Conservation (phyloP, 2,329 filamentous ascomycete genomes). For the Verticillium albo-atrum region DNA sequence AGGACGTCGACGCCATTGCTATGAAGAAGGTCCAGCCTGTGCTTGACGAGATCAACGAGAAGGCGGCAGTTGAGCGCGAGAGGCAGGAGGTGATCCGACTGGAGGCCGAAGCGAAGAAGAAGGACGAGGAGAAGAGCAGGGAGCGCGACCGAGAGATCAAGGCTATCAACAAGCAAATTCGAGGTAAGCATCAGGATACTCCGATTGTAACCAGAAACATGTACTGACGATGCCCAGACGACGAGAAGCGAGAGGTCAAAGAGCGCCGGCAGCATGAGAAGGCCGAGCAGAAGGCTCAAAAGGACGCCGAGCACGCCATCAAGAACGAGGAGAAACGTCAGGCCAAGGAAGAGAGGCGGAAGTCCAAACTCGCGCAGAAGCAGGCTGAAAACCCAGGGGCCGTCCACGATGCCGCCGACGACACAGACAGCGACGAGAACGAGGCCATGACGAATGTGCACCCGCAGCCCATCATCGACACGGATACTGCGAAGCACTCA, state of each 20-base stretch:
- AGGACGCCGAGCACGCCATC: conserved; percentile 46
- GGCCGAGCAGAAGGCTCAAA: conserved; percentile 36
- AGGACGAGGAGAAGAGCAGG: conserved; percentile 53
- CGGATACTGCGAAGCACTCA: conserved; percentile 8
- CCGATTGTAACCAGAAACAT: neutral
- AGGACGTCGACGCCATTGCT: conserved; percentile 76
- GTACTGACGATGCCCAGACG: conserved; percentile 24
- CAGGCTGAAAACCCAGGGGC: conserved; percentile 3
- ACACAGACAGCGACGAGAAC: conserved; percentile 3
- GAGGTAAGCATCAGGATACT: conserved; percentile 42
- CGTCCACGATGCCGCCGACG: conserved; percentile 1
- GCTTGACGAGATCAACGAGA: conserved; percentile 77
- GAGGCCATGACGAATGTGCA: neutral
- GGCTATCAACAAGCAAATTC: conserved; percentile 49
- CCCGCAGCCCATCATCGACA: conserved; percentile 13
- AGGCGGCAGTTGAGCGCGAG: conserved; percentile 67
- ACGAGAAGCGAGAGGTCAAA: conserved; percentile 44
- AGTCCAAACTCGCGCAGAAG: conserved; percentile 22
- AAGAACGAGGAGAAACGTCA: conserved; percentile 49
- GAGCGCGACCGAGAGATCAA: conserved; percentile 45
- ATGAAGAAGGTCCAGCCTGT: conserved; percentile 74
- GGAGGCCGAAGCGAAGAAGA: conserved; percentile 61
- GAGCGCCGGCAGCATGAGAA: conserved; percentile 47
- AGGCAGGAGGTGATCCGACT: conserved; percentile 57
- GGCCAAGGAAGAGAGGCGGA: conserved; percentile 49